Evolutionary conservation across 2,329 filamentous ascomycete genomes (phyloP).

Genomic region (Colletotrichum sp.): DNA sequence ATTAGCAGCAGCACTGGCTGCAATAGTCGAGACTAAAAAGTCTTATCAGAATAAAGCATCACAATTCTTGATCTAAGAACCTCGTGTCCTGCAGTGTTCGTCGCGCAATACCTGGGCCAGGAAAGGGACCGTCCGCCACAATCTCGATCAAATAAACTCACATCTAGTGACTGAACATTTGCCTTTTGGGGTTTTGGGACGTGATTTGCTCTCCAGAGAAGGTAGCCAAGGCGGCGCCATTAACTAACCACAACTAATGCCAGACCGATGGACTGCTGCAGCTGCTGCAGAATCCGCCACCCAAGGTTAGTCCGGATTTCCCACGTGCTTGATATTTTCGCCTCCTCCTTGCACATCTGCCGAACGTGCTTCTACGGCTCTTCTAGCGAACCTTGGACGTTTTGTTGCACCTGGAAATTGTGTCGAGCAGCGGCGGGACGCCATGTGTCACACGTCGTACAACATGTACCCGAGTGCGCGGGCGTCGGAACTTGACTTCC

Average conservation of each 20-base stretch:
- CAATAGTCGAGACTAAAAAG: neutral
- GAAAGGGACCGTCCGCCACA: neutral
- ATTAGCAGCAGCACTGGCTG: neutral
- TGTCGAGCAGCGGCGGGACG: neutral
- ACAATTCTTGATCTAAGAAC: neutral
- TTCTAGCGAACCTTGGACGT: neutral
- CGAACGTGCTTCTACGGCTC: conserved; percentile 5
- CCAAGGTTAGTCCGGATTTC: neutral
- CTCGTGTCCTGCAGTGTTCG: neutral
- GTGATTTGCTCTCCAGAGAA: neutral
- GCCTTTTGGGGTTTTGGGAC: neutral
- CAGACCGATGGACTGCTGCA: neutral
- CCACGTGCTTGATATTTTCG: neutral
- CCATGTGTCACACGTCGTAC: neutral
- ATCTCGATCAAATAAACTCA: neutral
- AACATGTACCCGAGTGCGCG: neutral
- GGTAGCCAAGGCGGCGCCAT: neutral
- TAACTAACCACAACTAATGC: neutral
- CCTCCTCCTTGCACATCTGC: neutral
- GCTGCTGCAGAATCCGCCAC: neutral
- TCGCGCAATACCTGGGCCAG: neutral
- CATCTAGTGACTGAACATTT: neutral
- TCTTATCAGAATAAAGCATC: neutral
- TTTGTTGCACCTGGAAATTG: neutral
- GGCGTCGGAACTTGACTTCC: neutral